These are phyloP conservation scores for Pleurotus cornucopiae DNA, from an alignment of 768 basidiomycete species.

Conservation along the genomic window DNA sequence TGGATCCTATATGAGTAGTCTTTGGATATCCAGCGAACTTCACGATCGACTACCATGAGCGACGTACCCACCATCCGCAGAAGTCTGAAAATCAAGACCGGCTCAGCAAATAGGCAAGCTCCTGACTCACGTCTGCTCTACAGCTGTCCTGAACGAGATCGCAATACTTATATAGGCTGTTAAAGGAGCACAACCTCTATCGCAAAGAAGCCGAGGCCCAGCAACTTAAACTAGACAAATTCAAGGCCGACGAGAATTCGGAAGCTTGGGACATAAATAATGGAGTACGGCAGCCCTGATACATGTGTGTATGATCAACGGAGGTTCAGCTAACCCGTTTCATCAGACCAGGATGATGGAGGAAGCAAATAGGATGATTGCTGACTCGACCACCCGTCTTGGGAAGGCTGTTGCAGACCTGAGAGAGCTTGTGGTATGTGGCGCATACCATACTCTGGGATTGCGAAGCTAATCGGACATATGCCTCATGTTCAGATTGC, in stretches of 20 bases:
- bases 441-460: slow-evolving; percentile 3
- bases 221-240: slow-evolving; percentile 55
- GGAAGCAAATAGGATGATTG: slow-evolving; percentile 80
- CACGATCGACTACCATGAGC: slow-evolving; percentile 31
- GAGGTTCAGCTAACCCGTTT: slow-evolving; percentile 12
- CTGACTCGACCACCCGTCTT: slow-evolving; percentile 59
- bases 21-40: not conserved
- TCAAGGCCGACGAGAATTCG: slow-evolving; percentile 46
- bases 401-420: slow-evolving; percentile 61
- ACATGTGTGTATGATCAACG: not conserved
- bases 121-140: too few species aligned
- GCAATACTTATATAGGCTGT: slow-evolving; percentile 35
- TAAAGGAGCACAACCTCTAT: slow-evolving; percentile 69
- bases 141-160: too few species aligned
- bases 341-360: slow-evolving; percentile 61
- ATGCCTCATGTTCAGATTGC: slow-evolving; percentile 26
- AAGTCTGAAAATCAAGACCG: slow-evolving; percentile 77
- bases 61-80: slow-evolving; percentile 46
- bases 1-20: too few species aligned
- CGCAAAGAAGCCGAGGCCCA: slow-evolving; percentile 59
- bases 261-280: slow-evolving; percentile 80
- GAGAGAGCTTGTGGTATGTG: slow-evolving; percentile 62
- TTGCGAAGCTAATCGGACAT: not conserved
- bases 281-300: slow-evolving; percentile 42
- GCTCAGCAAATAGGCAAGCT: slow-evolving; percentile 45